phyloP scores from a whole-genome alignment of 306 rosid species.

The Cicer cuneatum region DNA sequence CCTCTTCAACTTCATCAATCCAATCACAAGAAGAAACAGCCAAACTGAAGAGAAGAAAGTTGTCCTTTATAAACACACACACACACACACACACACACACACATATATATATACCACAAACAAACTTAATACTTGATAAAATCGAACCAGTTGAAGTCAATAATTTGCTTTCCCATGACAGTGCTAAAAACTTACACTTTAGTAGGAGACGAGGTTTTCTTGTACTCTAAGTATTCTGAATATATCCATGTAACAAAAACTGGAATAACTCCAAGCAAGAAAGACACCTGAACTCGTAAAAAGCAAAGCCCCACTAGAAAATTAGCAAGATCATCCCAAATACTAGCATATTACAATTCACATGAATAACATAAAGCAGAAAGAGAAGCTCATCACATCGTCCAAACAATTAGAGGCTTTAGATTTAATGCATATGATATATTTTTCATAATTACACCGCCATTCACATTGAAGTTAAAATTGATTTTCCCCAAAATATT shows the following conservation, averaged over 20 bases:
- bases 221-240: conserved; percentile 89
- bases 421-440: conserved; percentile 5
- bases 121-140: conserved; percentile 21
- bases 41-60: conserved; percentile 39
- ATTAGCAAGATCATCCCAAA: conserved; percentile 5
- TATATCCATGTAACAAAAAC: conserved; percentile 90
- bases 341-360: conserved; percentile 25
- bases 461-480: conserved; percentile 15
- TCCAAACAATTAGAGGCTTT: not conserved
- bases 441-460: not conserved
- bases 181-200: conserved; percentile 76
- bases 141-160: conserved; percentile 26
- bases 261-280: conserved; percentile 87
- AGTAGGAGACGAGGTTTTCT: conserved; percentile 63
- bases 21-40: conserved; percentile 32
- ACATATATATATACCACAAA: conserved; percentile 7
- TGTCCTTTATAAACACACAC: not conserved
- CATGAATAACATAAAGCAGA: not conserved
- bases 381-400: conserved; percentile 28
- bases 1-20: conserved; percentile 33
- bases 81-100: no score
- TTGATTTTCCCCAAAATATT: conserved; percentile 9
- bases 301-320: conserved; percentile 47
- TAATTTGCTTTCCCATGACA: conserved; percentile 1
- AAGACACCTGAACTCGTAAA: conserved; percentile 74